Evolutionary conservation across 2,329 filamentous ascomycete species (phyloP).

Genomic region (Leptographium radiaticola): DNA sequence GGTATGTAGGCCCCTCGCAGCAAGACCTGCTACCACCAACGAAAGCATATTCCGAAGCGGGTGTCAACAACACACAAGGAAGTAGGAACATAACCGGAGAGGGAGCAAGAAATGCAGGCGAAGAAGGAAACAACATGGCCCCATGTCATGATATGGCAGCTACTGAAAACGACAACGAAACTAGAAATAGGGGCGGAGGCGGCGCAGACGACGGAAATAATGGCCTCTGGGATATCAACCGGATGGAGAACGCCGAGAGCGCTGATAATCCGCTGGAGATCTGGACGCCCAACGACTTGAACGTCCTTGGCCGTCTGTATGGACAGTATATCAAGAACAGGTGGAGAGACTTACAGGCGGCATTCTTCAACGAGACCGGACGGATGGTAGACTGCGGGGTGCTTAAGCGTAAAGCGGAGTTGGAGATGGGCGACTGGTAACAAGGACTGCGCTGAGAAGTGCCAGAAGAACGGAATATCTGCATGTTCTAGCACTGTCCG

Average conservation of each 20-base stretch:
- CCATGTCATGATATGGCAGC: background rate
- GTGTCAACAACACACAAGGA: background rate
- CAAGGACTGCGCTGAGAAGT: background rate
- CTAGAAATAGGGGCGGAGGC: background rate
- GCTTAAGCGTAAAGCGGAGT: slow-evolving; percentile 22
- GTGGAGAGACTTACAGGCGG: slow-evolving; percentile 30
- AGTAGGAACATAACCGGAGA: background rate
- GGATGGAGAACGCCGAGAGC: background rate
- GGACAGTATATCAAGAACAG: slow-evolving; percentile 17
- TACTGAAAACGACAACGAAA: background rate
- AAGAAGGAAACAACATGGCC: background rate
- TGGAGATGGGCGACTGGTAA: background rate
- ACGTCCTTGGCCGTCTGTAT: slow-evolving; percentile 17
- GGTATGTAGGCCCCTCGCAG: background rate
- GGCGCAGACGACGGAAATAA: no score
- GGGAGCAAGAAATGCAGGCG: background rate
- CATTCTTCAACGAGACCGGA: slow-evolving; percentile 29
- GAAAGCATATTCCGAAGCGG: background rate
- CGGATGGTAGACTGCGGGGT: slow-evolving; percentile 24
- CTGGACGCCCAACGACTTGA: slow-evolving; percentile 18
- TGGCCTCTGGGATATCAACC: background rate
- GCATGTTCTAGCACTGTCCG: no score
- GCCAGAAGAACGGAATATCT: no score
- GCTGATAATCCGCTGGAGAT: background rate
- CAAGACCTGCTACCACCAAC: background rate